Evolutionary conservation across 2,329 filamentous ascomycete species (phyloP).

Genomic region (Colletotrichum scovillei): DNA sequence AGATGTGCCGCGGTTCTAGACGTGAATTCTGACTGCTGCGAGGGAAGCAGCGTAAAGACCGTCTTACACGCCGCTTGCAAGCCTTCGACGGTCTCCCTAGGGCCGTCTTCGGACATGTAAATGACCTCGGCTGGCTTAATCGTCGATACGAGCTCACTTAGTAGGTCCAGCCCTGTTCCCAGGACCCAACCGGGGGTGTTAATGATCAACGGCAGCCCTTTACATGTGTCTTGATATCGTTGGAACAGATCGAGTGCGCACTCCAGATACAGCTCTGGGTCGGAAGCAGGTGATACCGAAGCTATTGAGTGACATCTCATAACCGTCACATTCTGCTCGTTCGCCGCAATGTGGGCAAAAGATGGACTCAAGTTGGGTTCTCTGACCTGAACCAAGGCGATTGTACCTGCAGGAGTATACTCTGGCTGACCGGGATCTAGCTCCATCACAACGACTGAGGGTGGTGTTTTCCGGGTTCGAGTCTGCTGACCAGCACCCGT

Average conservation of each 20-base stretch:
- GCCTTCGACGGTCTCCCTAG: conserved; percentile 65
- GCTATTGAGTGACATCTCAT: conserved; percentile 76
- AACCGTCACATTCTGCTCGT: conserved; percentile 42
- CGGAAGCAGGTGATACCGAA: conserved; percentile 71
- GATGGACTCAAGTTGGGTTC: conserved; percentile 73
- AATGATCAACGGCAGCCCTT: conserved; percentile 70
- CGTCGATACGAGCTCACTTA: conserved; percentile 66
- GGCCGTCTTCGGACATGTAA: conserved; percentile 75
- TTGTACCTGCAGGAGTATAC: conserved; percentile 75
- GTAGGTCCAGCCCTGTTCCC: conserved; percentile 74
- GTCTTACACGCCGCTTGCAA: conserved; percentile 58
- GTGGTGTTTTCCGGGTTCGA: conserved; percentile 35
- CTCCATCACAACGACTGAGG: conserved; percentile 67
- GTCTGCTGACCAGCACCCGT: conserved; percentile 52
- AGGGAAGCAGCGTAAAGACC: conserved; percentile 65
- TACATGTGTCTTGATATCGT: conserved; percentile 59
- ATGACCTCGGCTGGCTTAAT: conserved; percentile 71
- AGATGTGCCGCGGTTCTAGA: conserved; percentile 73
- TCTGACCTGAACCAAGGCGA: conserved; percentile 73
- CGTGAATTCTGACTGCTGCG: conserved; percentile 66
- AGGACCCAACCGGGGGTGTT: conserved; percentile 82
- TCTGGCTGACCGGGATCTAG: conserved; percentile 84
- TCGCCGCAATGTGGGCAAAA: conserved; percentile 68
- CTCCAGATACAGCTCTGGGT: conserved; percentile 74
- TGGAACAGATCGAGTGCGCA: conserved; percentile 73